Base-by-base conservation (phyloP, 225 moss, liverwort and hornwort species). In the Sphagnum tenellum region DNA sequence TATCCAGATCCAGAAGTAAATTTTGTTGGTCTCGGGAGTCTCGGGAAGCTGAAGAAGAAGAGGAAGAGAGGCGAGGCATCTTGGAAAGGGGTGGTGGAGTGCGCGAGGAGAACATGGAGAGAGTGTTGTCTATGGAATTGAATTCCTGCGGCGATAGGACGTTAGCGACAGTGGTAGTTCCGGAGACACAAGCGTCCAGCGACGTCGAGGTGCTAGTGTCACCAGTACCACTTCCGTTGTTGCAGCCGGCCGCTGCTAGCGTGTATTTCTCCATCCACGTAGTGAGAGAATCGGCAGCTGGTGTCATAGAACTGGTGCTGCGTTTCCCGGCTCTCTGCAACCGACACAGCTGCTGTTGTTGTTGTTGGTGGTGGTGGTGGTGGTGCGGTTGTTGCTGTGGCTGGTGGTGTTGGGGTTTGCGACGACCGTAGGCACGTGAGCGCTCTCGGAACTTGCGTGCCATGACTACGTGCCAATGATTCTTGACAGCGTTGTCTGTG, bases 401-500 rank as follows among this genome's bases (percentile, higher is more conserved):
- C 29, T 29, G 29, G 50, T 92, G 94, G 9, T 84, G 79, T 81
- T 89, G 29, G 29, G 86, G 79, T 82, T 89, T 96, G 73, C 92
- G 80, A 46, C 95, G 86, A 2, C 95, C 89, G 61, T 82, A 82
- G 59, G 88, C 29, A 57, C 95, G 92, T 47, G 89, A 86, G 48
- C 82, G 84, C 78, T 96, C 92, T 5, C 95, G 88, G 59, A 74
- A 85, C 82, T 92, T 89, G 63, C 94, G 78, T 29, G 94, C 94
- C 79, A 89, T 92, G 65, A 95, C 92, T 56, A 95, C 95, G 65
- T 95, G 95, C 81, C 88, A 95, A 72, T 95, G 95, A 60, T 95
- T 95, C 76, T 95, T 95, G 54, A 95, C 95, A 11, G 92, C 95
- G 84, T 95, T 95, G 72, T 95, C 95, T 9, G 95, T 95, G 64